Conservation (phyloP, 169 alveolate species). For the Plasmodium knowlesi region DNA sequence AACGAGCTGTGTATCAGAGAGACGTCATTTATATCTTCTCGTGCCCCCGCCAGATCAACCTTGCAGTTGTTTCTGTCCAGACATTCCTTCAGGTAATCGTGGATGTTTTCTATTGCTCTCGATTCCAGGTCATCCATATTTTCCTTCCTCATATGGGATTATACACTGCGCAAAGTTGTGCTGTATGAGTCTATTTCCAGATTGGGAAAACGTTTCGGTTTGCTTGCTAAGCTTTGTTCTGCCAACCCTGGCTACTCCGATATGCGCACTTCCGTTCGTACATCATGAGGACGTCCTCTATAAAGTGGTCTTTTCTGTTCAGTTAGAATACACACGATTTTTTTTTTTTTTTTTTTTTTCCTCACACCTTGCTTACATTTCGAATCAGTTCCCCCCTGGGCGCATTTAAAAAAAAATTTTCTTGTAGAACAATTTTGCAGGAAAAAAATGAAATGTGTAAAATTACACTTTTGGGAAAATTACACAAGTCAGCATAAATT, state of each 20-base stretch:
- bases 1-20: slow-evolving; percentile 29
- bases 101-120: slow-evolving; percentile 43
- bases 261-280: not conserved
- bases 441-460: slow-evolving; percentile 3
- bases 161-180: not conserved
- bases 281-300: not conserved
- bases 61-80: not conserved
- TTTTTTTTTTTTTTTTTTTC: not conserved
- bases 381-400: not conserved
- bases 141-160: not conserved
- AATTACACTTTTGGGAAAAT: slow-evolving; percentile 8
- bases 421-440: not conserved
- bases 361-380: not conserved
- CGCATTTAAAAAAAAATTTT: not conserved
- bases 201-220: not conserved
- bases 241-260: not conserved
- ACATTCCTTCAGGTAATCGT: slow-evolving; percentile 30
- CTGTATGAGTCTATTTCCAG: not conserved
- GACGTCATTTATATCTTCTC: slow-evolving; percentile 13
- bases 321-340: not conserved
- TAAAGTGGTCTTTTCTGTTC: not conserved
- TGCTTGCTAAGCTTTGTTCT: not conserved
- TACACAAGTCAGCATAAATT: not conserved
- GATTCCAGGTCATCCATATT: slow-evolving; percentile 55
- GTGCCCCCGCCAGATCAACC: not conserved